Conservation (phyloP, 2,329 filamentous ascomycete species). For the Exophiala oligosperma region DNA sequence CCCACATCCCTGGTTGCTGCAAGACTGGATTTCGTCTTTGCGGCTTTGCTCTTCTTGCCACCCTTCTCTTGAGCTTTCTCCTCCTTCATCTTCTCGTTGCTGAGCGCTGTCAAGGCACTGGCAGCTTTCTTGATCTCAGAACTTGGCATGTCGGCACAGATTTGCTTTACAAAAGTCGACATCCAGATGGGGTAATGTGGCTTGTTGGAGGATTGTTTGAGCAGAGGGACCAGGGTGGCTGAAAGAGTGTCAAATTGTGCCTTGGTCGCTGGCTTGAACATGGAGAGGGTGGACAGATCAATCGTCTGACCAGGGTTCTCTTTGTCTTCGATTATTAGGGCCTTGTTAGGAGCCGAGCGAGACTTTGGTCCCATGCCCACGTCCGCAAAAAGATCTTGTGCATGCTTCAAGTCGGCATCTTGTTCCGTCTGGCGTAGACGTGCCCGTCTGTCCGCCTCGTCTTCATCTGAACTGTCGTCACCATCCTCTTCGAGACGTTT, state of each 20-base stretch:
- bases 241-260: constrained; percentile 79
- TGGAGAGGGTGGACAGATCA: constrained; percentile 73
- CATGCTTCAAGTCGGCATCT: constrained; percentile 84
- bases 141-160: constrained; percentile 83
- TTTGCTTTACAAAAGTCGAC: constrained; percentile 84
- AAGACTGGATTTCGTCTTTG: constrained; percentile 88
- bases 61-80: constrained; percentile 94
- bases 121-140: constrained; percentile 97
- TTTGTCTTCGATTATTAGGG: constrained; percentile 67
- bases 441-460: constrained; percentile 69
- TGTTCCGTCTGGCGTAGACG: constrained; percentile 78
- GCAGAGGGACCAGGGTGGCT: constrained; percentile 74
- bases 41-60: constrained; percentile 94
- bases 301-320: constrained; percentile 75
- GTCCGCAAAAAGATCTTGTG: constrained; percentile 83
- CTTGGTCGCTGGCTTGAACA: constrained; percentile 91
- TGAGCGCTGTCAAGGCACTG: constrained; percentile 79
- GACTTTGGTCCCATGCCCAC: constrained; percentile 71
- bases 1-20: constrained; percentile 58
- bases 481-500: constrained; percentile 59
- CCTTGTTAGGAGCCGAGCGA: constrained; percentile 64
- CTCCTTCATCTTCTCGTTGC: constrained; percentile 98
- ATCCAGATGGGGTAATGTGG: constrained; percentile 87
- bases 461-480: constrained; percentile 61
- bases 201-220: constrained; percentile 77